A percentile compares a stretch with the other conserved stretches of the same genome.
Conservation (phyloP, 495 filamentous ascomycete species). For the Tuber brumale region DNA sequence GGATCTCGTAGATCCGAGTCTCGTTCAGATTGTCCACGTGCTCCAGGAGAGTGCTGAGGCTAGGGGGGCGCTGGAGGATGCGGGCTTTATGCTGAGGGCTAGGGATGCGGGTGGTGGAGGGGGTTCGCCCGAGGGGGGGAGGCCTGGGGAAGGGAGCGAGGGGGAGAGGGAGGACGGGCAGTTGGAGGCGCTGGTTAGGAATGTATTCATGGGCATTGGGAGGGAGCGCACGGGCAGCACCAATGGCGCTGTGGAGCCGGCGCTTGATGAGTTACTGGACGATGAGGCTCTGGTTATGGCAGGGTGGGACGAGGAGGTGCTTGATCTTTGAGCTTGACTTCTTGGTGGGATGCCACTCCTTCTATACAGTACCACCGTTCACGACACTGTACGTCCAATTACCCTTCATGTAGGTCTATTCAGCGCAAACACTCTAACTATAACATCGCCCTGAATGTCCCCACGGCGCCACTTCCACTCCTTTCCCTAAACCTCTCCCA, state of each 20-base stretch:
- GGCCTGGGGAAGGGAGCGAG: constrained; percentile 16
- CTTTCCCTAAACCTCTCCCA: constrained; percentile 42
- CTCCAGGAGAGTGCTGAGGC: constrained; percentile 20
- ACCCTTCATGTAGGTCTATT: neutral
- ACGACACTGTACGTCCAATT: neutral
- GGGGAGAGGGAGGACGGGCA: constrained; percentile 6
- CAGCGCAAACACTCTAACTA: neutral
- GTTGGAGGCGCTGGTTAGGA: neutral
- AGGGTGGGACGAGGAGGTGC: neutral
- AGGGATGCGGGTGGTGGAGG: constrained; percentile 17
- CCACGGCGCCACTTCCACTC: neutral
- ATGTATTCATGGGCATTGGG: neutral
- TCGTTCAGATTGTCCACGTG: constrained; percentile 18
- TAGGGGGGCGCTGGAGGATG: constrained; percentile 20
- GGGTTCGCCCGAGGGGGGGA: neutral
- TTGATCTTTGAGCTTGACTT: neutral
- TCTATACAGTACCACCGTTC: neutral
- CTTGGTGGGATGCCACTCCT: neutral
- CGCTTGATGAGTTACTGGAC: neutral
- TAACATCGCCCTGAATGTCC: constrained; percentile 1
- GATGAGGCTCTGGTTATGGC: neutral
- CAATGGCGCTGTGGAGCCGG: neutral
- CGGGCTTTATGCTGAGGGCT: constrained; percentile 7
- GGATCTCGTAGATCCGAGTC: constrained; percentile 22
- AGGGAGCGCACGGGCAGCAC: neutral